phyloP scores from a whole-genome alignment of 352 stramenopile species.

The Plasmopara halstedii region DNA sequence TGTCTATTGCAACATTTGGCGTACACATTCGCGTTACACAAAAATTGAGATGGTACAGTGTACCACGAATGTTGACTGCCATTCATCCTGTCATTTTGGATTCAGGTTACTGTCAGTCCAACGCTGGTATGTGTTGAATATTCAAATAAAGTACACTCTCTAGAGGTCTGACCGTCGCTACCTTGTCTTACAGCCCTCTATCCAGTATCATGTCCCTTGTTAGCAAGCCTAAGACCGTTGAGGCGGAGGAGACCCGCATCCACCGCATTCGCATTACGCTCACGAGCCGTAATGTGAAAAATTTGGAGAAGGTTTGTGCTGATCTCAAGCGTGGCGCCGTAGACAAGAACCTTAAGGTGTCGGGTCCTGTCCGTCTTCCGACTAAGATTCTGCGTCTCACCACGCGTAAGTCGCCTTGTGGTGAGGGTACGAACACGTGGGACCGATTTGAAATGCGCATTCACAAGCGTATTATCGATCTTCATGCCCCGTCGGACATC shows the following conservation, averaged over 20 bases:
- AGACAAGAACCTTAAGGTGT: conserved; percentile 99
- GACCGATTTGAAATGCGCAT: conserved; percentile 99
- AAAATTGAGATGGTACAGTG: neutral
- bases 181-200: conserved; percentile 53
- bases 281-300: conserved; percentile 98
- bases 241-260: conserved; percentile 81
- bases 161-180: conserved; percentile 9
- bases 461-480: conserved; percentile 99
- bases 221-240: conserved; percentile 83
- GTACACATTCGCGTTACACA: no score
- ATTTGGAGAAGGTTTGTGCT: conserved; percentile 98
- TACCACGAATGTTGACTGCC: conserved; percentile 9
- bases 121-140: conserved; percentile 49
- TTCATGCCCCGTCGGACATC: conserved; percentile 97
- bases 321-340: conserved; percentile 97
- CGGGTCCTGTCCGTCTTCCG: conserved; percentile 96
- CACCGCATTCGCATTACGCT: conserved; percentile 99
- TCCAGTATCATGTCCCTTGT: conserved; percentile 81
- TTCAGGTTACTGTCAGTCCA: conserved; percentile 88
- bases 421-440: conserved; percentile 99
- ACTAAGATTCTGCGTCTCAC: conserved; percentile 98
- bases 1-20: no score
- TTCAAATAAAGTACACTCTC: neutral
- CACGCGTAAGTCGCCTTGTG: conserved; percentile 98
- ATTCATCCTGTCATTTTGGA: conserved; percentile 62